Base-by-base conservation (phyloP, 495 filamentous ascomycete species). In the Xylaria cubensis region DNA sequence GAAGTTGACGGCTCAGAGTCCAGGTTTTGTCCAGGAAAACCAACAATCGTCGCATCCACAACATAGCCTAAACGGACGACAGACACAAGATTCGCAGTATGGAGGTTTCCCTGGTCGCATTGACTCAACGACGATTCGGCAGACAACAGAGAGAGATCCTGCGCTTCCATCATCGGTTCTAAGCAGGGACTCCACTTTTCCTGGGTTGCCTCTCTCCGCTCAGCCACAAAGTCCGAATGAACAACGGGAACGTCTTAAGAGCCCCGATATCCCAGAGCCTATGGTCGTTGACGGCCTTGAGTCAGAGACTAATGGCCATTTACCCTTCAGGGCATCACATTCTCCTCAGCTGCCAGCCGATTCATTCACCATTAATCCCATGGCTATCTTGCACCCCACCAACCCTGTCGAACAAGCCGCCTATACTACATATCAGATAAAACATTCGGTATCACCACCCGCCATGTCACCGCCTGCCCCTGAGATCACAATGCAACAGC, bases 371-470 rank as follows among this genome's bases (percentile, higher is more conserved):
- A 76, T 79, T 55, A 78, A 75, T 24, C 83, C 83, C 29, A 84
- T 84, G 83, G 80, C 82, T 58, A 77, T 84, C 74, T 84, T 84
- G 80, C 80, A 80, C 61, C 83, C 83, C 15, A 82, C 83, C 65
- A 84, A 80, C 72, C 71, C 76, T 41, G 72, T 70, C 61, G 83
- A 85, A 73, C 82, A 74, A 50, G 79, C 79, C n/a, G 77, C 82
- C 61, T 83, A 84, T 64, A 81, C 82, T 55, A 76, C 82, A 50
- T 76, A 80, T 64, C 80, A 80, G 69, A 79, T 84, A 29, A 78
- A 84, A 65, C 82, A 79, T 74, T 81, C 82, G 7, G 76, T 77
- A 29, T 81, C 80, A 4, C 74, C 76, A 19, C 73, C 80, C 21
- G 74, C 61, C 0, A 69, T 73, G 32, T 56, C 73, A 34, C 61